Conservation (phyloP, 164 flowering plant species). For the Liriodendron chinense region DNA sequence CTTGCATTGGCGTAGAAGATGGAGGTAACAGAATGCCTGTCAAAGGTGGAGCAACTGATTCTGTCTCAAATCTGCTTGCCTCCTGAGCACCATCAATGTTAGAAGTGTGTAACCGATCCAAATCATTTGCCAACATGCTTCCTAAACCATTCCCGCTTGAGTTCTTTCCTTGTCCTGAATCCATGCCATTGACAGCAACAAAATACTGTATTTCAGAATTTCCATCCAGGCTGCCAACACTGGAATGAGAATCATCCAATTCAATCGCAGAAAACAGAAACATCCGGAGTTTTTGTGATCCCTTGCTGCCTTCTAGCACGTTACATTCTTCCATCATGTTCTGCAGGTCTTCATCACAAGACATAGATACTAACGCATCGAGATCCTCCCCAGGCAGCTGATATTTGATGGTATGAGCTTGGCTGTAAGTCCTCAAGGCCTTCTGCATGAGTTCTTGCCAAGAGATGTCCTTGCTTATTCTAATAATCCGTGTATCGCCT, state of each 20-base stretch:
- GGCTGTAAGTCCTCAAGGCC: slow-evolving; percentile 38
- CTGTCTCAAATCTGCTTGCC: slow-evolving; percentile 8
- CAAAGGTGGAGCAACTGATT: slow-evolving; percentile 23
- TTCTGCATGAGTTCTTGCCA: slow-evolving; percentile 71
- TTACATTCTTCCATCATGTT: slow-evolving; percentile 92
- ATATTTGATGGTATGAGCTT: slow-evolving; percentile 66
- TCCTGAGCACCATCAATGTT: slow-evolving; percentile 20
- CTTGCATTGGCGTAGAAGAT: slow-evolving; percentile 27
- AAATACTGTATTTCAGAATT: slow-evolving; percentile 77
- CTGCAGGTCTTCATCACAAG: slow-evolving; percentile 87
- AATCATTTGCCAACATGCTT: slow-evolving; percentile 46
- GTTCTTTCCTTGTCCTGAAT: slow-evolving; percentile 44
- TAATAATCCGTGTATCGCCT: slow-evolving; percentile 81
- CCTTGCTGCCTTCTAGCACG: slow-evolving; percentile 43
- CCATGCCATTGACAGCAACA: slow-evolving; percentile 91
- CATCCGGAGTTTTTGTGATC: slow-evolving; percentile 66
- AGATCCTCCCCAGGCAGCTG: slow-evolving; percentile 98
- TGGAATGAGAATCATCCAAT: slow-evolving; percentile 60
- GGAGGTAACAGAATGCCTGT: slow-evolving; percentile 21
- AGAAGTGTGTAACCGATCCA: slow-evolving; percentile 51
- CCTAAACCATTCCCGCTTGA: slow-evolving; percentile 31
- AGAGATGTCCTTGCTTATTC: slow-evolving; percentile 57
- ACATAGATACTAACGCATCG: slow-evolving; percentile 89
- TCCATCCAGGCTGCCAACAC: slow-evolving; percentile 46
- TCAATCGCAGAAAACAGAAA: slow-evolving; percentile 68